These are phyloP conservation scores for Brassica juncea DNA, from an alignment of 345 rosid species.

Conservation along the genomic window DNA sequence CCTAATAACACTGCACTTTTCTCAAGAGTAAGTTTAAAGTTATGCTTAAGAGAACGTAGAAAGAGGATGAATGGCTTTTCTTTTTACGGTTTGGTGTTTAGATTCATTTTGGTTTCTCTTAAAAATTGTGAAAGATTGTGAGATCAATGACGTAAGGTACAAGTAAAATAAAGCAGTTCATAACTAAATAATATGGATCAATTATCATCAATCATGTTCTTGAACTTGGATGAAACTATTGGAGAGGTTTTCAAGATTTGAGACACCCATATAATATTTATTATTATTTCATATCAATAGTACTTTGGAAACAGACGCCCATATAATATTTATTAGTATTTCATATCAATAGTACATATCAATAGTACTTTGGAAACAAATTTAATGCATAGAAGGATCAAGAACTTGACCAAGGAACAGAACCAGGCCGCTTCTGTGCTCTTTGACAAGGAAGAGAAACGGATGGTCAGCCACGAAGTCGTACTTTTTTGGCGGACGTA, in stretches of 20 bases:
- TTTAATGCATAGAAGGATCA: neutral
- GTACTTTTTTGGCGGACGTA: neutral
- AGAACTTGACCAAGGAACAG: neutral
- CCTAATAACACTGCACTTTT: neutral
- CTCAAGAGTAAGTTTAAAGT: neutral
- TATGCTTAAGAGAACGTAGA: neutral
- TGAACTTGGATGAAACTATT: too few species aligned
- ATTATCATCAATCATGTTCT: too few species aligned
- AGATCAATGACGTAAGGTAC: too few species aligned
- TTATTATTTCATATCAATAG: too few species aligned
- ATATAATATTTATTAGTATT: too few species aligned
- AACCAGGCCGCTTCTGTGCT: neutral
- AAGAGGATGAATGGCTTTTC: neutral
- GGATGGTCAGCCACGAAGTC: neutral
- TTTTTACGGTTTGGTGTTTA: too few species aligned
- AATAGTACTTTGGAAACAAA: neutral
- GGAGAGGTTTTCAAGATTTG: neutral
- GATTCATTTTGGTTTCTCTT: too few species aligned
- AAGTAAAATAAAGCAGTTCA: too few species aligned
- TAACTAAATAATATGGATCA: too few species aligned
- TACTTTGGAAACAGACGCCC: neutral
- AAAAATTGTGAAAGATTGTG: too few species aligned
- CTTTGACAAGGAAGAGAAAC: neutral
- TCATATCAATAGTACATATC: too few species aligned
- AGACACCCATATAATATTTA: neutral